Conservation (phyloP, 2,329 filamentous ascomycete species). For the Leptographium radiaticola region DNA sequence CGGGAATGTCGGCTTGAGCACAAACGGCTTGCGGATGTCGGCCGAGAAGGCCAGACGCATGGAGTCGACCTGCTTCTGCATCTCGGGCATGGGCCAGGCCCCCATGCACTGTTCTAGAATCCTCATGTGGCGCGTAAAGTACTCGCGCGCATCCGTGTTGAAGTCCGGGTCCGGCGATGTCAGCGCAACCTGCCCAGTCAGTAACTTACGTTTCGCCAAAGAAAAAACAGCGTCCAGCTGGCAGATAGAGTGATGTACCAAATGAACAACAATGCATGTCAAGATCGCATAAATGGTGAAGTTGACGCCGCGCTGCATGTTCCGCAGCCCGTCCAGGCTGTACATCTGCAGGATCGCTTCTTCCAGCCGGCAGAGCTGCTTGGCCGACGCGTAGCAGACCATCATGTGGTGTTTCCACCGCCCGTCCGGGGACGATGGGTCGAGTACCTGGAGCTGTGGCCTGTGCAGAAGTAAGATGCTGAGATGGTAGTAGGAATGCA, state of each 20-base stretch:
- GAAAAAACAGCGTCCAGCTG: not conserved
- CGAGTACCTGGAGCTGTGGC: constrained; percentile 69
- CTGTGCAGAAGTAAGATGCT: constrained; percentile 77
- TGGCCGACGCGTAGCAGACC: constrained; percentile 73
- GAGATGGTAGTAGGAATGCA: constrained; percentile 81
- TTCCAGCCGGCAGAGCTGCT: constrained; percentile 72
- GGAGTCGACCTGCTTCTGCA: constrained; percentile 80
- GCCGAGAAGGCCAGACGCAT: constrained; percentile 85
- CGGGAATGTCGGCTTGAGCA: constrained; percentile 76
- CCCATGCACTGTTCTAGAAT: constrained; percentile 75
- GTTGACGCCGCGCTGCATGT: constrained; percentile 88
- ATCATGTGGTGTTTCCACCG: constrained; percentile 83
- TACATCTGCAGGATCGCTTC: constrained; percentile 68
- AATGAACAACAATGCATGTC: constrained; percentile 82
- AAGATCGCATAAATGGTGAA: constrained; percentile 90
- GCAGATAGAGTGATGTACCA: constrained; percentile 46
- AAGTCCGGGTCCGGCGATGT: constrained; percentile 86
- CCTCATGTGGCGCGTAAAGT: constrained; percentile 87
- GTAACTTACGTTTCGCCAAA: not conserved
- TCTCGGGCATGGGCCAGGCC: constrained; percentile 78
- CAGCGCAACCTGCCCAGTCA: constrained; percentile 54
- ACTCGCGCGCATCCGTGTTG: constrained; percentile 72
- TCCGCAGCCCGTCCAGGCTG: constrained; percentile 68
- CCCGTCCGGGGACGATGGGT: constrained; percentile 55
- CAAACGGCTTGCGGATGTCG: constrained; percentile 72